phyloP scores from a whole-genome alignment of 2,329 filamentous ascomycete species.

The Colletotrichum lentis region DNA sequence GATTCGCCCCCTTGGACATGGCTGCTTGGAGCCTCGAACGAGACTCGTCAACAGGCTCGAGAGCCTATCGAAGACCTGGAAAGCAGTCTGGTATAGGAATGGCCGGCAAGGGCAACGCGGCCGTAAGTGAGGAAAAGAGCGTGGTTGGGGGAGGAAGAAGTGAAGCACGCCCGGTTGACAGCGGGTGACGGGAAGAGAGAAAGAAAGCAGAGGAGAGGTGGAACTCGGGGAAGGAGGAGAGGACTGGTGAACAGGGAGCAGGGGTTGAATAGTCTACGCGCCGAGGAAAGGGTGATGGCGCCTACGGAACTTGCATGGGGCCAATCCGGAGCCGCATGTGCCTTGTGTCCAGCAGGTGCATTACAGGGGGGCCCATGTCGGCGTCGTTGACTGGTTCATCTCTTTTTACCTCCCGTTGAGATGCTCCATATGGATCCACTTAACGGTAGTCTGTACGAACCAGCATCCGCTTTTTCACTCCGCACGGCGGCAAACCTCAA shows the following conservation, averaged over 20 bases:
- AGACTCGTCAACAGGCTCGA: constrained; percentile 11
- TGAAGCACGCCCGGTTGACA: constrained; percentile 2
- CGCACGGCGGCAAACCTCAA: constrained; percentile 1
- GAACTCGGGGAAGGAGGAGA: constrained; percentile 3
- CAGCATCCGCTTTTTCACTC: not conserved
- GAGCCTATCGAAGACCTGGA: constrained; percentile 30
- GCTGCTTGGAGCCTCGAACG: constrained; percentile 14
- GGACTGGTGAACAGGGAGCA: constrained; percentile 22
- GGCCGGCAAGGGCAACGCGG: constrained; percentile 14
- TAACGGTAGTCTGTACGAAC: constrained; percentile 21
- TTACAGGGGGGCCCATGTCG: constrained; percentile 24
- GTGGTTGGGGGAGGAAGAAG: constrained; percentile 28
- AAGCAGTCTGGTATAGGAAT: constrained; percentile 3
- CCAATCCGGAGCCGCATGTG: constrained; percentile 40
- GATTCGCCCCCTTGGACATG: constrained; percentile 30
- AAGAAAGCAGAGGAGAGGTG: constrained; percentile 3
- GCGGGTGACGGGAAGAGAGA: constrained; percentile 1
- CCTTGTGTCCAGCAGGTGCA: constrained; percentile 37
- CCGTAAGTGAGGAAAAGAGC: constrained; percentile 30
- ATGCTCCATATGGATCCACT: constrained; percentile 14
- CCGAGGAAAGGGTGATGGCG: constrained; percentile 40
- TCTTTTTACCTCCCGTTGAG: constrained; percentile 35
- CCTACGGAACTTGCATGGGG: constrained; percentile 40
- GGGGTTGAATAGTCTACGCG: constrained; percentile 39
- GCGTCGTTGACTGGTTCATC: constrained; percentile 29